Evolutionary conservation across 805 yeast genomes (phyloP), one percentile per base, ranked within the genome.

Genomic region (Pichia cephalocereana): DNA sequence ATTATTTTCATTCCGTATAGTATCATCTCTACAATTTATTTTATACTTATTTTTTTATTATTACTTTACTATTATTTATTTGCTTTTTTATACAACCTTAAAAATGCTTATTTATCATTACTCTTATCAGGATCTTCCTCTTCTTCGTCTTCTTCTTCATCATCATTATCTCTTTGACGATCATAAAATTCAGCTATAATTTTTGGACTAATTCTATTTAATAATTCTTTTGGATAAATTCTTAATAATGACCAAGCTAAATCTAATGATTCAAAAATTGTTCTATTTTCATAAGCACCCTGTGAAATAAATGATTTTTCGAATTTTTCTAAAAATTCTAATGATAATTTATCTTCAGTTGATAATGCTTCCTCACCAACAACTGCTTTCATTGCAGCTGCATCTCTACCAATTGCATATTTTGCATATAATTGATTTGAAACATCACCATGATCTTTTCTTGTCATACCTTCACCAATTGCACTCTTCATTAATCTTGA

Each of bases 301-400:
- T 93, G 99, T 43, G 89, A 64, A 61, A 93, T 88, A 63, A 95
- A 95, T 46, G 91, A 85, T 77, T 86, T 88, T 71, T 93, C 99
- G 61, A 93, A 93, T 74, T 93, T 93, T 67, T 95, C 99, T 72
- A 93, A 81, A 68, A 93, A 93, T 74, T 93, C 99, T 65, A 93
- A 78, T 3, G 99, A 93, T 56, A 93, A 77, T 72, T 95, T 95
- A 72, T 93, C 99, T 70, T 93, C 99, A 55, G 87, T 87, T 34
- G 97, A 89, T 63, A 93, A 76, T 36, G 99, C 99, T 71, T 93
- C 99, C 71, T 93, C 99, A 80, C 99, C 99, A 60, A 93, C 99
- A 57, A 93, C 99, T 14, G 99, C 96, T 74, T 93, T 93, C 99
- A 93, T 93, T 59, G 99, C 97, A 45, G 99, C 99, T 28, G 99